A percentile compares a stretch with the other conserved stretches of the same genome.
These are phyloP conservation scores for Epichloe gansuensis DNA, from an alignment of 2,329 filamentous ascomycete genomes.

Conservation along the genomic window DNA sequence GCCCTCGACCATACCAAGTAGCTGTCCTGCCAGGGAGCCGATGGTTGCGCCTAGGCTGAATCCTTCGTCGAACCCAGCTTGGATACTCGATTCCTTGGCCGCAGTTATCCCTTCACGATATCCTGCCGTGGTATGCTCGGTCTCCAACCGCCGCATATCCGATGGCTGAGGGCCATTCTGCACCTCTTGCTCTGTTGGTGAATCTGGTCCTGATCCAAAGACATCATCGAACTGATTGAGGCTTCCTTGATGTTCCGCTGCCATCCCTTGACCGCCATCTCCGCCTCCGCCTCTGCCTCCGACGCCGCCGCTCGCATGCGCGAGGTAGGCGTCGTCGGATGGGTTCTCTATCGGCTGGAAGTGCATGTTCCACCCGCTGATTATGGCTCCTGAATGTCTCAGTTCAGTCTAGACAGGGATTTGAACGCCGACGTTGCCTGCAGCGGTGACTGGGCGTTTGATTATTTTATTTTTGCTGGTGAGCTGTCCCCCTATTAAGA, in stretches of 20 bases:
- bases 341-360: constrained; percentile 21
- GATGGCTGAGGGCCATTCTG: constrained; percentile 28
- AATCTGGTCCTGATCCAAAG: constrained; percentile 19
- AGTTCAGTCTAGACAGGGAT: neutral
- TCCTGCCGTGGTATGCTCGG: constrained; percentile 70
- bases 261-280: constrained; percentile 7
- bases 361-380: constrained; percentile 17
- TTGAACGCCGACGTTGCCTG: constrained; percentile 29
- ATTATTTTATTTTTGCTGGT: neutral
- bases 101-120: constrained; percentile 78
- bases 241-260: neutral
- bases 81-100: constrained; percentile 66
- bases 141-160: constrained; percentile 63
- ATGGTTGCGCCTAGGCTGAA: constrained; percentile 74
- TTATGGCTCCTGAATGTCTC: neutral
- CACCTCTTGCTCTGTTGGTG: constrained; percentile 10
- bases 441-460: neutral
- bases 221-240: constrained; percentile 24
- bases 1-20: constrained; percentile 69
- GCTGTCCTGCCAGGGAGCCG: constrained; percentile 59
- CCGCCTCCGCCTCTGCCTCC: neutral
- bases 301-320: constrained; percentile 3
- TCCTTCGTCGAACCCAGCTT: constrained; percentile 84
- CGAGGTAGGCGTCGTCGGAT: constrained; percentile 16
- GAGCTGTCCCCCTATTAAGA: neutral